A percentile compares a stretch with the other conserved stretches of the same genome.
Evolutionary conservation across 2,329 filamentous ascomycete genomes (phyloP).

Genomic region (Sporothrix curviconia): DNA sequence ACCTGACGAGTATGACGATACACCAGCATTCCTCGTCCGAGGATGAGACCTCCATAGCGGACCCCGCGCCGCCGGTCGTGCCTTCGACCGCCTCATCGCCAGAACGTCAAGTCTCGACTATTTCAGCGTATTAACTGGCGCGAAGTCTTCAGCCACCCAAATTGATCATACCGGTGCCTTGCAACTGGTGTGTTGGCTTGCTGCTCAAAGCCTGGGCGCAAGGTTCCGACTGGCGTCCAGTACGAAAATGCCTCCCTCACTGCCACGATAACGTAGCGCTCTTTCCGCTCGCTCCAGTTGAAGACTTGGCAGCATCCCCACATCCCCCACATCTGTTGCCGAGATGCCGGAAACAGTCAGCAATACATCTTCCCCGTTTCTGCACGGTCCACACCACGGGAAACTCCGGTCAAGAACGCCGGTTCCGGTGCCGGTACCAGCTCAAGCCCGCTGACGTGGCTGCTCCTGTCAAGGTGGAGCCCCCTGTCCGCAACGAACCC

Average conservation of each 20-base stretch:
- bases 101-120: slow-evolving; percentile 57
- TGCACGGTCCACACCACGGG: slow-evolving; percentile 27
- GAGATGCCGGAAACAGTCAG: slow-evolving; percentile 69
- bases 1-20: slow-evolving; percentile 44
- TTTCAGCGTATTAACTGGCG: slow-evolving; percentile 57
- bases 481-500: too few species aligned
- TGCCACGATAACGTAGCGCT: slow-evolving; percentile 79
- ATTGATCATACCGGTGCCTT: slow-evolving; percentile 55
- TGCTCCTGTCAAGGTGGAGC: not conserved
- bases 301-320: slow-evolving; percentile 70
- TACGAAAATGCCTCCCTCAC: slow-evolving; percentile 46
- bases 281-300: slow-evolving; percentile 72
- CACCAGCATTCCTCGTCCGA: slow-evolving; percentile 35
- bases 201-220: slow-evolving; percentile 45
- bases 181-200: slow-evolving; percentile 61
- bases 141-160: slow-evolving; percentile 56
- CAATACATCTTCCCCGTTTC: slow-evolving; percentile 60
- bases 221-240: slow-evolving; percentile 39
- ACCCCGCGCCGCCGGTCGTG: slow-evolving; percentile 49
- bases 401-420: slow-evolving; percentile 15
- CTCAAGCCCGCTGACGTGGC: slow-evolving; percentile 18
- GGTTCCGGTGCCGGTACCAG: not conserved
- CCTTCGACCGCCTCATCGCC: slow-evolving; percentile 63
- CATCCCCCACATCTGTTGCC: slow-evolving; percentile 61
- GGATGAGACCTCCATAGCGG: slow-evolving; percentile 12